These are phyloP conservation scores for Nicotiana rustica DNA, from an alignment of 305 asterid species.

Conservation along the genomic window DNA sequence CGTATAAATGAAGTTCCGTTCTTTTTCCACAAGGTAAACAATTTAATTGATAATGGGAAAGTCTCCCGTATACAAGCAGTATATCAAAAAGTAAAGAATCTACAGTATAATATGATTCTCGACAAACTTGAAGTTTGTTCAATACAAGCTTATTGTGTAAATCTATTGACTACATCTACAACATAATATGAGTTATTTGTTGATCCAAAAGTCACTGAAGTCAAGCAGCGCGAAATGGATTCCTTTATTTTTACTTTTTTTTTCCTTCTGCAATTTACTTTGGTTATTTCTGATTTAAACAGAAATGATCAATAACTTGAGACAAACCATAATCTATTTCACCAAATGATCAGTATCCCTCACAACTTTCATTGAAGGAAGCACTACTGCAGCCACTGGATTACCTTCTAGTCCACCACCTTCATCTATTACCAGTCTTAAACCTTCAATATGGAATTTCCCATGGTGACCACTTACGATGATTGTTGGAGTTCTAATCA, in stretches of 20 bases:
- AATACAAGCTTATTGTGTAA: not conserved
- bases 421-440: slow-evolving; percentile 74
- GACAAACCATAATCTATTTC: slow-evolving; percentile 27
- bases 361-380: slow-evolving; percentile 73
- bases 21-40: not conserved
- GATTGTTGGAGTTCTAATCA: slow-evolving; percentile 60
- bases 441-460: slow-evolving; percentile 69
- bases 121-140: not conserved
- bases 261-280: not conserved
- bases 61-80: not conserved
- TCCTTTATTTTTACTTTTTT: not conserved
- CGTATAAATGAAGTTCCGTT: too few species aligned
- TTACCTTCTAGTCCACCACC: slow-evolving; percentile 74
- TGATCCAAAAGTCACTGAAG: not conserved
- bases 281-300: not conserved
- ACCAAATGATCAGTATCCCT: slow-evolving; percentile 66
- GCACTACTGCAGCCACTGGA: slow-evolving; percentile 81
- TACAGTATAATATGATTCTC: not conserved
- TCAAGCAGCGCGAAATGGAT: too few species aligned
- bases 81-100: not conserved
- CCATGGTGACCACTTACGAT: slow-evolving; percentile 90
- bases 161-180: not conserved
- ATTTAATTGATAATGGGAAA: not conserved
- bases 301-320: not conserved
- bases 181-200: too few species aligned